Evolutionary conservation across 257 asterid genomes (phyloP).

Genomic region (Solanum lycopersicoides): DNA sequence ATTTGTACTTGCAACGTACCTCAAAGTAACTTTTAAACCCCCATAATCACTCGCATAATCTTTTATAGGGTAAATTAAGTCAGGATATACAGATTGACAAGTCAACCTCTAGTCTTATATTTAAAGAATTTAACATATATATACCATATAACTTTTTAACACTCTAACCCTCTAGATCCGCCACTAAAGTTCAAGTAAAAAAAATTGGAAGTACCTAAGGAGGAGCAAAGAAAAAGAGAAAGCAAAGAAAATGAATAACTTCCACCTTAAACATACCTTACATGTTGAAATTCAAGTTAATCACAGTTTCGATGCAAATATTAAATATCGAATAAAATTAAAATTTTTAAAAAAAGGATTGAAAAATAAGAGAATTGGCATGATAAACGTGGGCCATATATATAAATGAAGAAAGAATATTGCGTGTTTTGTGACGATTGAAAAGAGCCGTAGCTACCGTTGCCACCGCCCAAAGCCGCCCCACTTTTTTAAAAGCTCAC

Average conservation of each 20-base stretch:
- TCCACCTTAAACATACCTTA: not conserved
- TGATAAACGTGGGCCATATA: slow-evolving; percentile 2
- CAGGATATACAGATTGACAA: not conserved
- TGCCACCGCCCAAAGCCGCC: slow-evolving; percentile 10
- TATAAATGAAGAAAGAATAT: not conserved
- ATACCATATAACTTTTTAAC: too few species aligned
- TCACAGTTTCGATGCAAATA: not conserved
- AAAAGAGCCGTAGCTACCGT: not conserved
- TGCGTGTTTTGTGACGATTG: not conserved
- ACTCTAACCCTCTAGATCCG: not conserved
- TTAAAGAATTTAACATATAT: too few species aligned
- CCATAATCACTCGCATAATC: not conserved
- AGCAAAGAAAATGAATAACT: not conserved
- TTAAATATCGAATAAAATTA: not conserved
- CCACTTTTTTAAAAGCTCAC: not conserved
- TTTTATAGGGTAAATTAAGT: not conserved
- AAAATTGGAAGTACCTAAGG: too few species aligned
- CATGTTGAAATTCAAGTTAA: not conserved
- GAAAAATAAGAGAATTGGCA: not conserved
- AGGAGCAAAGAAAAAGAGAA: not conserved
- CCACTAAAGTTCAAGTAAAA: too few species aligned
- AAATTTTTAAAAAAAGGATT: not conserved
- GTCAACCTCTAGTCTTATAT: too few species aligned
- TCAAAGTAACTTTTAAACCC: too few species aligned
- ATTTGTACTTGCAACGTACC: not conserved